These are phyloP conservation scores for Dactylellina parvicollis DNA, from an alignment of 2,329 filamentous ascomycete genomes.

Conservation along the genomic window DNA sequence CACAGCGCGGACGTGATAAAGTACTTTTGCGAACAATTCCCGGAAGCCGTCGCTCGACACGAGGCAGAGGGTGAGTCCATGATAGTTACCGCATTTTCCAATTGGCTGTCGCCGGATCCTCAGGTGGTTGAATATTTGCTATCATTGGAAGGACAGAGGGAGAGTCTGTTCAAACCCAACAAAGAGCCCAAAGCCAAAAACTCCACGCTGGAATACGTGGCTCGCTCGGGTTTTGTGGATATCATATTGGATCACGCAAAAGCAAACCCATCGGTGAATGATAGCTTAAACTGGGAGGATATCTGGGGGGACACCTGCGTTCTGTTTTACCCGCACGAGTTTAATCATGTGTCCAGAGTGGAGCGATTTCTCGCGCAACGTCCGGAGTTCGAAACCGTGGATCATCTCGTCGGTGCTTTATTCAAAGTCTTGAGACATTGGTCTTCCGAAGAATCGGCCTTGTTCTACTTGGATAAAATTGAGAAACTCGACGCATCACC, in stretches of 20 bases:
- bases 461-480: constrained; percentile 12
- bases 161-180: constrained; percentile 3
- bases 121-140: neutral
- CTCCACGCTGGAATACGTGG: neutral
- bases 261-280: neutral
- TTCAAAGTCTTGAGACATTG: neutral
- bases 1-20: neutral
- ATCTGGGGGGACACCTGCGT: constrained; percentile 10
- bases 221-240: neutral
- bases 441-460: neutral
- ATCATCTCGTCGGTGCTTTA: constrained; percentile 4
- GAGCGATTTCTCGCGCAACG: neutral
- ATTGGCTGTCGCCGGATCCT: neutral
- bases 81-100: neutral
- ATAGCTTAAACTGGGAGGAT: constrained; percentile 21
- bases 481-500: neutral
- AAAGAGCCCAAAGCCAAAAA: constrained; percentile 1
- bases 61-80: neutral
- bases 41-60: neutral
- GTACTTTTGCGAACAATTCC: neutral
- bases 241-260: constrained; percentile 3
- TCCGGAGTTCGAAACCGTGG: constrained; percentile 13
- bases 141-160: neutral
- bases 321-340: neutral
- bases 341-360: neutral